phyloP scores from a whole-genome alignment of 2,329 filamentous ascomycete genomes.

The Trichoderma gracile region DNA sequence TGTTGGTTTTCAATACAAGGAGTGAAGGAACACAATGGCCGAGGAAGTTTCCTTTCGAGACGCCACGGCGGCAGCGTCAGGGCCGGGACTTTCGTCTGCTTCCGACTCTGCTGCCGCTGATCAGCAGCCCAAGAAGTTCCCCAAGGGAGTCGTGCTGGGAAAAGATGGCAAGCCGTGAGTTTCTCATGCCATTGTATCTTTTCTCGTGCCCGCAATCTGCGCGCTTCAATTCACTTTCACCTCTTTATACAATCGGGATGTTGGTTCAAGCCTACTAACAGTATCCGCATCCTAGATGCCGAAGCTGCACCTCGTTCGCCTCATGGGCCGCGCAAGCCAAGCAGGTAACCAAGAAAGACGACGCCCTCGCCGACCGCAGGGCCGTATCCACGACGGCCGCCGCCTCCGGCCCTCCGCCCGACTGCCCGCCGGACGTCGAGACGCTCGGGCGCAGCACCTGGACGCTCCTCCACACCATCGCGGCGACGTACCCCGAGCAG shows the following conservation, averaged over 20 bases:
- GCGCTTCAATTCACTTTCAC: no score
- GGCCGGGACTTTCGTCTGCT: slow-evolving; percentile 27
- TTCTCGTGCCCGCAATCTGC: no score
- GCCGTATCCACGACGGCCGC: slow-evolving; percentile 33
- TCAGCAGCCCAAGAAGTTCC: slow-evolving; percentile 54
- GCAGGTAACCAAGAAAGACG: slow-evolving; percentile 33
- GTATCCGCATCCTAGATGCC: slow-evolving; percentile 34
- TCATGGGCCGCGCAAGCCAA: slow-evolving; percentile 35
- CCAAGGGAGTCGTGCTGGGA: slow-evolving; percentile 73
- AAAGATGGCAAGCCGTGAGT: slow-evolving; percentile 83
- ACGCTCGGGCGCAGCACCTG: slow-evolving; percentile 82
- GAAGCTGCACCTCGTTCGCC: slow-evolving; percentile 38
- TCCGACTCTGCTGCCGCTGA: slow-evolving; percentile 30
- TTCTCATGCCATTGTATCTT: background rate
- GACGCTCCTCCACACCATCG: slow-evolving; percentile 91
- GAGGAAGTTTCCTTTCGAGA: slow-evolving; percentile 40
- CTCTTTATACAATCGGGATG: background rate
- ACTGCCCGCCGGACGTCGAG: slow-evolving; percentile 92
- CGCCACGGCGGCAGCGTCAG: slow-evolving; percentile 28
- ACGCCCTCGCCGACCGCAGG: slow-evolving; percentile 1
- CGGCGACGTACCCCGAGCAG: slow-evolving; percentile 75
- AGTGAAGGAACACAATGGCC: slow-evolving; percentile 40
- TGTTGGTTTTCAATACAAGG: background rate
- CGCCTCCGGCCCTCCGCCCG: slow-evolving; percentile 48
- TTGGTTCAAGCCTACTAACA: background rate